A percentile compares a stretch with the other conserved stretches of the same genome.
Evolutionary conservation across 257 asterid genomes (phyloP).

Genomic region (Gentiana macrophylla): DNA sequence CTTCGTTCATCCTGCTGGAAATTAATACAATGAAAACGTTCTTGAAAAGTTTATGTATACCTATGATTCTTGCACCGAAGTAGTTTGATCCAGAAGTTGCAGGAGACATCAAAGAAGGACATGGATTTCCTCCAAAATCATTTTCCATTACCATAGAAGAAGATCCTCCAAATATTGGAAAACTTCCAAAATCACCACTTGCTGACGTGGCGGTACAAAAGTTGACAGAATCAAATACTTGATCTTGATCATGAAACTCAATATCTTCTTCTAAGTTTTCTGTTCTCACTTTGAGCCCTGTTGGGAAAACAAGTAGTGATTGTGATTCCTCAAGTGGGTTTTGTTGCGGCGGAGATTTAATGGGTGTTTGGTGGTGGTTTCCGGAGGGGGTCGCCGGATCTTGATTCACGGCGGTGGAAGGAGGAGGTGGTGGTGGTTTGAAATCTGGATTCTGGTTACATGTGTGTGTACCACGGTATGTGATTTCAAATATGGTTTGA

Average conservation of each 20-base stretch:
- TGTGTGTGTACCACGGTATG: slow-evolving; percentile 34
- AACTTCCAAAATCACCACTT: slow-evolving; percentile 9
- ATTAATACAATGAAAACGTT: slow-evolving; percentile 1
- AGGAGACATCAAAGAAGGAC: slow-evolving; percentile 15
- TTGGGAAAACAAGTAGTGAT: slow-evolving; percentile 25
- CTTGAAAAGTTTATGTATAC: too few relatives aligned
- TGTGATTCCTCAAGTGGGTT: slow-evolving; percentile 2
- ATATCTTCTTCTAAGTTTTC: slow-evolving; percentile 15
- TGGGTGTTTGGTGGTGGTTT: slow-evolving; percentile 9
- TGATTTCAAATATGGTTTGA: slow-evolving; percentile 27
- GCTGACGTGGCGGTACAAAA: slow-evolving; percentile 13
- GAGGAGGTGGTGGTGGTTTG: slow-evolving; percentile 5
- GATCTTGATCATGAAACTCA: slow-evolving; percentile 16
- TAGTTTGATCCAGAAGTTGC: slow-evolving; percentile 14
- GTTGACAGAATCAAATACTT: slow-evolving; percentile 5
- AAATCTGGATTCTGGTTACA: slow-evolving; percentile 19
- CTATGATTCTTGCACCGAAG: not conserved
- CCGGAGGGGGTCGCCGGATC: slow-evolving; percentile 11
- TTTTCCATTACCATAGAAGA: slow-evolving; percentile 5
- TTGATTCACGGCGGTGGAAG: slow-evolving; percentile 9
- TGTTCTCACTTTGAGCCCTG: slow-evolving; percentile 30
- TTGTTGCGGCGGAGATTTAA: slow-evolving; percentile 6
- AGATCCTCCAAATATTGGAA: not conserved
- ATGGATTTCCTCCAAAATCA: slow-evolving; percentile 10
- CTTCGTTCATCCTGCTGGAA: too few relatives aligned